Evolutionary conservation across 176 grass and related monocot genomes (phyloP).

Genomic region (Oryza australiensis): DNA sequence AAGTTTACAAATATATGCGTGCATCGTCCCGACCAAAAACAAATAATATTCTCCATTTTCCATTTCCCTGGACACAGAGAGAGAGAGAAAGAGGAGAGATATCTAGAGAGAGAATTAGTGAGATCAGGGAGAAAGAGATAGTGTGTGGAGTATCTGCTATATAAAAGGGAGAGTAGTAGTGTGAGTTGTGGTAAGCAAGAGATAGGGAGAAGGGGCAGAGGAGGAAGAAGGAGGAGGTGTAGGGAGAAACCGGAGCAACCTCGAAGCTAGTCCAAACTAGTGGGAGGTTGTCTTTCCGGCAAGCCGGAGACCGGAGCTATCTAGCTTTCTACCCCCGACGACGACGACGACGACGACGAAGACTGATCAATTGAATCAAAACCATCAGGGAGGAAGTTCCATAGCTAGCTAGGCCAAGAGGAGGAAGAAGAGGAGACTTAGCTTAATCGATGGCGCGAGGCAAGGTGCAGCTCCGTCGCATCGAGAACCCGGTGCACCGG

Average conservation of each 20-base stretch:
- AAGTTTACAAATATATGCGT: constrained; percentile 18
- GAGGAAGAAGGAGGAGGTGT: constrained; percentile 11
- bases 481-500: constrained; percentile 78
- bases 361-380: no score
- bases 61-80: constrained; percentile 10
- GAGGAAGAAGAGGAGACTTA: neutral
- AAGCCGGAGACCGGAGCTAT: neutral
- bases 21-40: neutral
- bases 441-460: constrained; percentile 51
- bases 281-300: constrained; percentile 76
- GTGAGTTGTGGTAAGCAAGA: constrained; percentile 36
- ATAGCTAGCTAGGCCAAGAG: neutral
- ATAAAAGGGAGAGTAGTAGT: constrained; percentile 34
- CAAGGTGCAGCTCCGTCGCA: constrained; percentile 68
- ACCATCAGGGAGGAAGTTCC: no score
- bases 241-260: constrained; percentile 52
- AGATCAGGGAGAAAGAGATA: neutral
- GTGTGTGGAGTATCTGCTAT: constrained; percentile 30
- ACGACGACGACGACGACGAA: neutral
- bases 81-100: no score
- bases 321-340: no score
- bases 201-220: neutral
- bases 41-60: constrained; percentile 32
- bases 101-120: neutral
- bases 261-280: constrained; percentile 99